These are phyloP conservation scores for Coemansia sp. DNA, from an alignment of 192 early-diverging fungal species.

Conservation along the genomic window DNA sequence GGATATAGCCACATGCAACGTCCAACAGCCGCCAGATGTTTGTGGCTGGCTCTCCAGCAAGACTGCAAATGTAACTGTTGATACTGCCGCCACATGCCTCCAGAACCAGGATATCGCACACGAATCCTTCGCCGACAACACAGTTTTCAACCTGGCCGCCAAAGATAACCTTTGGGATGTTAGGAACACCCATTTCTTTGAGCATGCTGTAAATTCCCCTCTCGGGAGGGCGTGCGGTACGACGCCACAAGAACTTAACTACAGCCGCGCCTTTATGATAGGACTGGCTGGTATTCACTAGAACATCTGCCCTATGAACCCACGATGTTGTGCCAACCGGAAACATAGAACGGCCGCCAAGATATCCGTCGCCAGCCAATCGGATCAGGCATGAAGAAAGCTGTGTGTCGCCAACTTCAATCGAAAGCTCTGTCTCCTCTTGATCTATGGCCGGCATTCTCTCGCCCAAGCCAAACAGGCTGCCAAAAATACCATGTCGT, in stretches of 20 bases:
- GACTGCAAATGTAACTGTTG: not conserved
- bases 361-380: too few relatives aligned
- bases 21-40: not conserved
- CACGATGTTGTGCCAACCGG: not conserved
- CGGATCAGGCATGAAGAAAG: too few relatives aligned
- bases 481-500: too few relatives aligned
- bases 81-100: not conserved
- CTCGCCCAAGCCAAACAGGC: too few relatives aligned
- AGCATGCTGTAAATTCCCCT: not conserved
- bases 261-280: not conserved
- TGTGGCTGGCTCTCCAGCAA: not conserved
- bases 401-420: too few relatives aligned
- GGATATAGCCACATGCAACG: not conserved
- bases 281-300: too few relatives aligned
- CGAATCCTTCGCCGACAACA: too few relatives aligned
- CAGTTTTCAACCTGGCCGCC: not conserved
- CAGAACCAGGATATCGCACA: not conserved
- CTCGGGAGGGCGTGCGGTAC: not conserved
- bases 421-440: too few relatives aligned
- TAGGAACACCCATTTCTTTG: not conserved
- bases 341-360: not conserved
- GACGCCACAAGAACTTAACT: not conserved
- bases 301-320: not conserved
- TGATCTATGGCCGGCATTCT: too few relatives aligned
- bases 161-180: not conserved